Evolutionary conservation across 805 yeast genomes (phyloP), one percentile per base, ranked within the genome.

Genomic region (Nakazawaea wickerhamii): DNA sequence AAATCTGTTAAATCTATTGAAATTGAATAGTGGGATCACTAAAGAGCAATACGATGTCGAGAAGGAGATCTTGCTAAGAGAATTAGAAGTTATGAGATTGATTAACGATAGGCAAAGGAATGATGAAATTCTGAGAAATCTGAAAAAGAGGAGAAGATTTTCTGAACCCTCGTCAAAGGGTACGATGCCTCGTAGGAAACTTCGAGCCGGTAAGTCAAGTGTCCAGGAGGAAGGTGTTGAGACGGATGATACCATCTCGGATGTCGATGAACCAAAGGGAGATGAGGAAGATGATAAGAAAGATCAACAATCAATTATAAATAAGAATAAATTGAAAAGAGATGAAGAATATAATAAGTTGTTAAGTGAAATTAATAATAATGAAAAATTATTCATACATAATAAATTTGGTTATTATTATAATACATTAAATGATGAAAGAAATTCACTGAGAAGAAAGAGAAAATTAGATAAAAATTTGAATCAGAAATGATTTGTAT

Each of bases 391-490:
- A 21, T 38, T 34, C 26, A n/a, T 38, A 3, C 39, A 38, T 22
- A 43, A 43, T 27, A 43, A 35, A 30, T 43, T 43, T 30, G 46
- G 46, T 14, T 43, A 38, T 23, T 43, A 43, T 17, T 38, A 43
- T 14, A 43, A 43, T 30, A 43, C 46, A 4, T 25, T 43, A 11
- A 43, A 43, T 26, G 46, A 36, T 15, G 36, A 28, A 21, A 31
- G 26, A 23, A 11, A 11, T 7, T 21, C 21, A 15, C 30, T 2
- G 36, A 31, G 27, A 14, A 35, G 19, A n/a, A 23, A 26, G 26
- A 23, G 34, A 19, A 37, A 35, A 10, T n/a, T 13, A 10, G 34
- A 37, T 22, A 28, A 23, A 20, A 15, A 13, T 20, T 17, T 13
- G 17, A 20, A 15, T 18, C n/a, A 35, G 36, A 32, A 19, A 21